phyloP scores from a whole-genome alignment of 2,329 filamentous ascomycete species.

The Pestalotiopsis sp. region DNA sequence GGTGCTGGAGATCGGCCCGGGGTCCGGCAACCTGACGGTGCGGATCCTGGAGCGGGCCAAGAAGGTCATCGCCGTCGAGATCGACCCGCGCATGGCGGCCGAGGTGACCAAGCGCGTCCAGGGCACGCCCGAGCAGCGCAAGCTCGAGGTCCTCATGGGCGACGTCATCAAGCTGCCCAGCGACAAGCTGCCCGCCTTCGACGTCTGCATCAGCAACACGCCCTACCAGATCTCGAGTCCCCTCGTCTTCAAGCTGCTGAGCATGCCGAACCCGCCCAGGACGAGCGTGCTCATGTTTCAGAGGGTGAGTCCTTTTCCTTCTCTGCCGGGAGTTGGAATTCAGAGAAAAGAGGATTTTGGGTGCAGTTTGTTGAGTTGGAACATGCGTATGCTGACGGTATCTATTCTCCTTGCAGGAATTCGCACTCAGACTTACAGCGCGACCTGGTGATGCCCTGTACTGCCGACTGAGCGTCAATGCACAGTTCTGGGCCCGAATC shows the following conservation, averaged over 20 bases:
- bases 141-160: conserved; percentile 84
- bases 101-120: conserved; percentile 94
- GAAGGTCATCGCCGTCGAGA: conserved; percentile 80
- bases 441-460: conserved; percentile 87
- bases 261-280: conserved; percentile 78
- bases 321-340: not conserved
- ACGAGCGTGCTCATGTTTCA: conserved; percentile 95
- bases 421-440: conserved; percentile 86
- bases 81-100: conserved; percentile 95
- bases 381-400: not conserved
- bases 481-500: conserved; percentile 85
- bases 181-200: conserved; percentile 62
- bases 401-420: conserved; percentile 53
- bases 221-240: conserved; percentile 84
- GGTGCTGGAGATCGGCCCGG: conserved; percentile 83
- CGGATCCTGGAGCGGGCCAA: conserved; percentile 87
- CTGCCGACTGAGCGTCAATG: conserved; percentile 87
- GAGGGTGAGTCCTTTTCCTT: conserved; percentile 39
- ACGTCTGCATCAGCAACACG: conserved; percentile 73
- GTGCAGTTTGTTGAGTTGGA: conserved; percentile 35
- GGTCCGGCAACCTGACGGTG: conserved; percentile 83
- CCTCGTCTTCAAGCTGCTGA: conserved; percentile 86
- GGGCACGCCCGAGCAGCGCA: conserved; percentile 80
- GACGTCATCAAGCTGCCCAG: conserved; percentile 46
- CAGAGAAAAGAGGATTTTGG: conserved; percentile 69